Conservation (phyloP, 2,329 filamentous ascomycete genomes). For the Monilinia polystroma region DNA sequence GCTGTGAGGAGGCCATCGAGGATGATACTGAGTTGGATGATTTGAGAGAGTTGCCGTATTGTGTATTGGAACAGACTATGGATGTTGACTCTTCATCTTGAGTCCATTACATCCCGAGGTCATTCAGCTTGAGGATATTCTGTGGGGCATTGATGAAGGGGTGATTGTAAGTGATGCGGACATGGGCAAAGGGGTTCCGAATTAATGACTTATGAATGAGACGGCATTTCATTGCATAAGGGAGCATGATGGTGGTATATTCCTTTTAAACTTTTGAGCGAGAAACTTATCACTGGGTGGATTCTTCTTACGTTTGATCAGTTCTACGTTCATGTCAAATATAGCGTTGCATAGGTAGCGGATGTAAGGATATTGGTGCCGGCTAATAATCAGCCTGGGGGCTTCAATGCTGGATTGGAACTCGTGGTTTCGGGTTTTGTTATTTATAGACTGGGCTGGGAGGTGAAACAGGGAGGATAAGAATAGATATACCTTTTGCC, state of each 20-base stretch:
- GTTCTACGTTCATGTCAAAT: background rate
- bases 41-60: slow-evolving; percentile 36
- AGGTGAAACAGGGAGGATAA: background rate
- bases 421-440: background rate
- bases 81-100: slow-evolving; percentile 33
- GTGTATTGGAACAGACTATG: slow-evolving; percentile 34
- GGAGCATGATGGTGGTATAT: slow-evolving; percentile 8
- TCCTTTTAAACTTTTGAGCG: slow-evolving; percentile 4
- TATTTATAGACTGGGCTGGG: slow-evolving; percentile 7
- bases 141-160: slow-evolving; percentile 21
- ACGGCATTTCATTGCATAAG: slow-evolving; percentile 4
- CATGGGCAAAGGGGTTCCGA: background rate
- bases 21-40: slow-evolving; percentile 30
- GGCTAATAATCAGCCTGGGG: background rate
- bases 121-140: slow-evolving; percentile 17
- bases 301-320: background rate
- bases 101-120: slow-evolving; percentile 10
- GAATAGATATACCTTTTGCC: background rate
- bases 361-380: slow-evolving; percentile 15
- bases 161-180: slow-evolving; percentile 21
- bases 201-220: slow-evolving; percentile 19
- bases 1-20: slow-evolving; percentile 38
- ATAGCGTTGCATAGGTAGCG: slow-evolving; percentile 12
- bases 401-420: background rate
- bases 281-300: background rate